Evolutionary conservation across 1,284 basidiomycete genomes (phyloP).

Genomic region (Moesziomyces antarcticus): DNA sequence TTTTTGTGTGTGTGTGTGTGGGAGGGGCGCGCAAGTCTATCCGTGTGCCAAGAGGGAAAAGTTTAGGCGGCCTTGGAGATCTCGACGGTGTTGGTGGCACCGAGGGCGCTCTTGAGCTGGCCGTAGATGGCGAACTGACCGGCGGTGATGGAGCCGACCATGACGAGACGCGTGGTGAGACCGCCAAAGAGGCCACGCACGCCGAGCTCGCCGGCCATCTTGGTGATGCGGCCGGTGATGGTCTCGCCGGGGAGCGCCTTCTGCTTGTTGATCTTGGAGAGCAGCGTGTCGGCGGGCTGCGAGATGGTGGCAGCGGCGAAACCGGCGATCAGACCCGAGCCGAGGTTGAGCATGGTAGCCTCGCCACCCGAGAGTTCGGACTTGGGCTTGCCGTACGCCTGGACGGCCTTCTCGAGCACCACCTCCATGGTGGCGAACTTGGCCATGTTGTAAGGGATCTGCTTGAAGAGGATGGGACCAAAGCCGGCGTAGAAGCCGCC

Average conservation of each 20-base stretch:
- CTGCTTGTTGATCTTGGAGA: constrained; percentile 74
- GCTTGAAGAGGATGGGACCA: constrained; percentile 68
- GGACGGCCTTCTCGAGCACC: constrained; percentile 70
- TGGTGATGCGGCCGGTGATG: constrained; percentile 70
- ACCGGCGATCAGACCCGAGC: constrained; percentile 67
- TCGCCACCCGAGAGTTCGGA: constrained; percentile 67
- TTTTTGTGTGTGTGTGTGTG: no score
- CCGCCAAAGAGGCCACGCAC: constrained; percentile 72
- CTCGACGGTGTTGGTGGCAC: constrained; percentile 70
- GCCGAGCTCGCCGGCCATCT: constrained; percentile 71
- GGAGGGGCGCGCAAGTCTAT: no score
- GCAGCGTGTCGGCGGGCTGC: constrained; percentile 68
- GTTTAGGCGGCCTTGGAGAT: constrained; percentile 51
- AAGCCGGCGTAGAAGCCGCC: constrained; percentile 70
- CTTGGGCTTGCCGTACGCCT: constrained; percentile 71
- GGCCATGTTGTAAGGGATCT: constrained; percentile 69
- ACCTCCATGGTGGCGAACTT: constrained; percentile 70
- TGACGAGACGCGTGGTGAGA: constrained; percentile 68
- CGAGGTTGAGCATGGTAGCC: constrained; percentile 64
- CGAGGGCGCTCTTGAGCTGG: constrained; percentile 71
- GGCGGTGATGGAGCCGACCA: constrained; percentile 72
- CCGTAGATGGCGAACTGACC: constrained; percentile 71
- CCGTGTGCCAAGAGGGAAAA: no score
- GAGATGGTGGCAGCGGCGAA: constrained; percentile 67
- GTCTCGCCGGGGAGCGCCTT: constrained; percentile 73